phyloP scores from a whole-genome alignment of 768 basidiomycete genomes.

The Auriscalpium vulgare region DNA sequence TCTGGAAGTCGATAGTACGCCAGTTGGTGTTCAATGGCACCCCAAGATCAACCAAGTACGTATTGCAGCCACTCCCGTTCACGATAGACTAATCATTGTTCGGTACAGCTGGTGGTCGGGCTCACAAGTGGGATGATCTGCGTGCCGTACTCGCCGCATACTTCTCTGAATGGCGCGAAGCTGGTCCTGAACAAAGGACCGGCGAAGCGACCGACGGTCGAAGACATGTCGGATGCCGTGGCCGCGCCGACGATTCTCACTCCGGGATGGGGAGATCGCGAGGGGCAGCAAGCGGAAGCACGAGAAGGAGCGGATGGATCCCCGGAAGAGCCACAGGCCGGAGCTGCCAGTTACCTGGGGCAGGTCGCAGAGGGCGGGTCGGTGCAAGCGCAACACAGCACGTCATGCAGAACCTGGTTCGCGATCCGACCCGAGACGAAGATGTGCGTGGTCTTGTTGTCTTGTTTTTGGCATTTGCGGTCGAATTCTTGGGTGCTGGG shows the following conservation, averaged over 20 bases:
- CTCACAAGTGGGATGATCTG: conserved; percentile 82
- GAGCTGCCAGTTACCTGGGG: conserved; percentile 89
- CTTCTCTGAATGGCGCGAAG: conserved; percentile 89
- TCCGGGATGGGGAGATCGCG: conserved; percentile 71
- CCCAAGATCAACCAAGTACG: conserved; percentile 93
- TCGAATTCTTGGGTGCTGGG: conserved; percentile 12
- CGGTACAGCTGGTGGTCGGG: conserved; percentile 70
- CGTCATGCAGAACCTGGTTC: conserved; percentile 89
- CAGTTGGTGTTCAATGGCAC: conserved; percentile 92
- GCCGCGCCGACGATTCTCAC: conserved; percentile 85
- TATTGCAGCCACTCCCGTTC: conserved; percentile 6
- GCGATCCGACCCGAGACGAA: conserved; percentile 85
- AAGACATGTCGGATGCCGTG: conserved; percentile 84
- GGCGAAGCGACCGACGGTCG: conserved; percentile 69
- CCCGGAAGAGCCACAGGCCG: conserved; percentile 86
- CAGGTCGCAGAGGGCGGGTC: conserved; percentile 88
- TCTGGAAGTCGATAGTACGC: conserved; percentile 67
- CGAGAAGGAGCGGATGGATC: conserved; percentile 84
- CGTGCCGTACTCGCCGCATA: conserved; percentile 87
- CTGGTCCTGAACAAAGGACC: conserved; percentile 83
- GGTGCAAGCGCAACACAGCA: conserved; percentile 97
- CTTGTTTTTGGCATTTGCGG: conserved; percentile 6
- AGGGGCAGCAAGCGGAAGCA: conserved; percentile 79
- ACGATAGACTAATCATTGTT: background rate
- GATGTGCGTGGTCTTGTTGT: conserved; percentile 63